These are phyloP conservation scores for Lichtheimia ramosa DNA, from an alignment of 371 early-diverging fungal genomes.

Conservation along the genomic window DNA sequence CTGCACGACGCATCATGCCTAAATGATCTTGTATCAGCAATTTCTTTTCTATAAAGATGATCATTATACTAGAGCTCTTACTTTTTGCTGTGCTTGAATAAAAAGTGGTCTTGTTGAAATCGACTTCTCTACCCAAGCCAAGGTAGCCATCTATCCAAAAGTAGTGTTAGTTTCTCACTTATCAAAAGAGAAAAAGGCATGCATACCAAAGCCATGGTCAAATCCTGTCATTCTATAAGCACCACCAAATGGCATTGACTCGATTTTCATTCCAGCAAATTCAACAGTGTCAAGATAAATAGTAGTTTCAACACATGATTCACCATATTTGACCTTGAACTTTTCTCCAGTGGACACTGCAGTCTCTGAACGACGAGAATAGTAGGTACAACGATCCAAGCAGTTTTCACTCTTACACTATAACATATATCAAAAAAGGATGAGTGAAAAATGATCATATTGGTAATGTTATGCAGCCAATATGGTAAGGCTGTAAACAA, in stretches of 20 bases:
- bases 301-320: slow-evolving; percentile 43
- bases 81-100: slow-evolving; percentile 27
- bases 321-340: slow-evolving; percentile 43
- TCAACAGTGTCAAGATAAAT: slow-evolving; percentile 40
- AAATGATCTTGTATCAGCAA: background rate
- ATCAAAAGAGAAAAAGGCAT: background rate
- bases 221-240: slow-evolving; percentile 49
- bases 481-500: background rate
- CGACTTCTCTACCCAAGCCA: slow-evolving; percentile 42
- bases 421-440: background rate
- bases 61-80: slow-evolving; percentile 2
- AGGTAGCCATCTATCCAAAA: slow-evolving; percentile 39
- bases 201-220: slow-evolving; percentile 41
- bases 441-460: background rate
- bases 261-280: slow-evolving; percentile 33
- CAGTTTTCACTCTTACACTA: slow-evolving; percentile 17
- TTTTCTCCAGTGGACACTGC: slow-evolving; percentile 29
- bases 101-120: slow-evolving; percentile 24
- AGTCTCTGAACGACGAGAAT: slow-evolving; percentile 32
- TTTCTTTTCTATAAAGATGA: background rate
- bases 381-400: slow-evolving; percentile 42
- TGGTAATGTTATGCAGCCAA: background rate
- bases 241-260: slow-evolving; percentile 44
- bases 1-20: slow-evolving; percentile 9
- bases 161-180: background rate